Base-by-base conservation (phyloP, 2,329 filamentous ascomycete species). In the Phyllosticta citrichinensis region DNA sequence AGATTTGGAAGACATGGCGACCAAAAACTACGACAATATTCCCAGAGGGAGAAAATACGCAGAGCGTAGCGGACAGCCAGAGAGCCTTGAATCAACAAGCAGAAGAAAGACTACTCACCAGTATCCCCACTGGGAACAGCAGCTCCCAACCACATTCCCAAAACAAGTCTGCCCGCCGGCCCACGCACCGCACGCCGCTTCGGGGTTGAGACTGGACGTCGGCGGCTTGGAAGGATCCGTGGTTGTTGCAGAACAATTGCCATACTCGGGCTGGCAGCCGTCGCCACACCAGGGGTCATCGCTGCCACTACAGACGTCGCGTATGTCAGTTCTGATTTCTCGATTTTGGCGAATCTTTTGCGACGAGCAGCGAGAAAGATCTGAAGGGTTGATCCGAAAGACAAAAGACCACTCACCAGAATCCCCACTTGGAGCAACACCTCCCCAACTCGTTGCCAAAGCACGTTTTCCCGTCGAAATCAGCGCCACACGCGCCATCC, bases 81-180 rank as follows among this genome's bases (percentile, higher is more conserved):
- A 9, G 54, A 61, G 2, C 53, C 47, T 61, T 52, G 40, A 52
- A 51, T 52, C 24, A 60, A 56, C 51, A 35, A 54, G 53, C 52
- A 22, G 27, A 56, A 56, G 51, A 11, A 52, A 30, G 5, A 30
- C 6, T 17, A 40, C 33, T 40, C 33, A 40, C 33, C 33, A 40
- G 14, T 40, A 40, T 17, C 33, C 33, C 33, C 33, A 40, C 11
- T 40, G 33, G 10, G 33, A 40, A 17, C 33, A 40, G 14, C 33
- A 40, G 33, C 33, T 40, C 33, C 33, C 33, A 17, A 40, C 33
- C 10, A 40, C 33, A 17, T 40, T 40, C 0, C 33, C 33, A 17
- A 40, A 40, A 10, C 33, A 40, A 12, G 33, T 40, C 33, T 40
- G 33, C 5, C 14, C 14, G 11, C 33, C 33, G 11, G 33, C 33